These are phyloP conservation scores for Stereum hirsutum DNA, from an alignment of 1,284 basidiomycete genomes.

Conservation along the genomic window DNA sequence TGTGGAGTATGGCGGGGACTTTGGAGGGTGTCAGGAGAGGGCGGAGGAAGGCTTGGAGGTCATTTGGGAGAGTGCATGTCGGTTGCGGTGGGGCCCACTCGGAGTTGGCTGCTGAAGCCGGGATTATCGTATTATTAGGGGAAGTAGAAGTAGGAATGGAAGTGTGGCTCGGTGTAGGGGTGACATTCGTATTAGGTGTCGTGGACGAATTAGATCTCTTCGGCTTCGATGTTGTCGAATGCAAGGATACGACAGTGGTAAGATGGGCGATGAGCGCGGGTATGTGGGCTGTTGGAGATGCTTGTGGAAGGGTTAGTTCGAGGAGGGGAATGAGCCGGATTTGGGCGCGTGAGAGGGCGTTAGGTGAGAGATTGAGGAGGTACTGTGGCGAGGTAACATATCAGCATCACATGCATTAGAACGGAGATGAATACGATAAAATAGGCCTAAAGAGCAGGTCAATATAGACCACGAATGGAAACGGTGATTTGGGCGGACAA, in stretches of 20 bases:
- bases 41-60: slow-evolving; percentile 4
- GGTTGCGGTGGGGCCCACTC: slow-evolving; percentile 10
- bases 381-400: no score
- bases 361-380: slow-evolving; percentile 44
- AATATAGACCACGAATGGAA: no score
- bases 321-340: slow-evolving; percentile 39
- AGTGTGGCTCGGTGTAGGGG: slow-evolving; percentile 14
- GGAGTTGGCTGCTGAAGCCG: neutral
- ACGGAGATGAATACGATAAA: no score
- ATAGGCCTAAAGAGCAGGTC: no score
- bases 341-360: slow-evolving; percentile 46
- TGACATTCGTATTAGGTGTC: no score
- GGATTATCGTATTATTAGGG: slow-evolving; percentile 2
- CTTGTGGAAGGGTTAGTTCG: slow-evolving; percentile 33
- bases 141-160: slow-evolving; percentile 9
- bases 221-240: no score
- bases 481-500: no score
- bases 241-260: slow-evolving; percentile 24
- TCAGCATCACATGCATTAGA: no score
- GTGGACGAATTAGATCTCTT: no score
- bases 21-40: slow-evolving; percentile 4
- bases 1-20: slow-evolving; percentile 36
- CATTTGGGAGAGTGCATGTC: neutral
- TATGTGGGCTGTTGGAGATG: slow-evolving; percentile 33
- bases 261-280: slow-evolving; percentile 40